These are phyloP conservation scores for Tremellales sp. DNA, from an alignment of 1,284 basidiomycete genomes.

Conservation along the genomic window DNA sequence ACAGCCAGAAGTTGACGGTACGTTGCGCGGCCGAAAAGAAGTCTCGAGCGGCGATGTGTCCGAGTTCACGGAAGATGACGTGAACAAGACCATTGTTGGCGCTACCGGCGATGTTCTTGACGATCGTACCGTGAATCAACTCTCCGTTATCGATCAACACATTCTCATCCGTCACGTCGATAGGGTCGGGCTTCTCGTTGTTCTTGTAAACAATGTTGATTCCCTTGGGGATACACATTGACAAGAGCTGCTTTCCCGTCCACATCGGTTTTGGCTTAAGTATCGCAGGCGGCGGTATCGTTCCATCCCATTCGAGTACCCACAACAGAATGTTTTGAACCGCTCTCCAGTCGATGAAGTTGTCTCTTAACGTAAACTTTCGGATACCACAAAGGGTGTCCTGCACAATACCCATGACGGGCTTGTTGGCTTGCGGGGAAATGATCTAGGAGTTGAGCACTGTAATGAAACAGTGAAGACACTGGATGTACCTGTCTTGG, in stretches of 20 bases:
- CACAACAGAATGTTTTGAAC: slow-evolving; percentile 97
- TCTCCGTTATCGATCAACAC: slow-evolving; percentile 98
- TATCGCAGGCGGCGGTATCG: slow-evolving; percentile 86
- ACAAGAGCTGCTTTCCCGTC: slow-evolving; percentile 96
- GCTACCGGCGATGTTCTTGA: slow-evolving; percentile 97
- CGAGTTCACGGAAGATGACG: slow-evolving; percentile 96
- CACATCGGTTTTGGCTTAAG: slow-evolving; percentile 95
- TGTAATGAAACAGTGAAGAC: slow-evolving; percentile 5
- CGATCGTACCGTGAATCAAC: slow-evolving; percentile 89
- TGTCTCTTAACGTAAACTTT: slow-evolving; percentile 93
- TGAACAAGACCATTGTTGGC: slow-evolving; percentile 93
- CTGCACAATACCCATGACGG: slow-evolving; percentile 99
- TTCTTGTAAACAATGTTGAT: slow-evolving; percentile 79
- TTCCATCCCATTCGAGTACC: slow-evolving; percentile 96
- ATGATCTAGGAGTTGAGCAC: slow-evolving; percentile 65
- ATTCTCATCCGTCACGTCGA: slow-evolving; percentile 85
- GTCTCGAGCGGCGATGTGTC: slow-evolving; percentile 84
- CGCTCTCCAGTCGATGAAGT: slow-evolving; percentile 86
- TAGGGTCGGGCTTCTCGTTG: slow-evolving; percentile 72
- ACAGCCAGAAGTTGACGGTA: slow-evolving; percentile 97
- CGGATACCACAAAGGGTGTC: slow-evolving; percentile 97
- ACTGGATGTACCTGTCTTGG: slow-evolving; percentile 68
- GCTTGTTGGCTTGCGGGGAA: slow-evolving; percentile 98
- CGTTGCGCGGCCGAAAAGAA: slow-evolving; percentile 93
- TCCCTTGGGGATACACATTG: slow-evolving; percentile 88